Percentiles rank a stretch among this genome's conserved stretches.
Evolutionary conservation across 2,329 filamentous ascomycete species (phyloP).

Genomic region (Periglandula ipomoeae): DNA sequence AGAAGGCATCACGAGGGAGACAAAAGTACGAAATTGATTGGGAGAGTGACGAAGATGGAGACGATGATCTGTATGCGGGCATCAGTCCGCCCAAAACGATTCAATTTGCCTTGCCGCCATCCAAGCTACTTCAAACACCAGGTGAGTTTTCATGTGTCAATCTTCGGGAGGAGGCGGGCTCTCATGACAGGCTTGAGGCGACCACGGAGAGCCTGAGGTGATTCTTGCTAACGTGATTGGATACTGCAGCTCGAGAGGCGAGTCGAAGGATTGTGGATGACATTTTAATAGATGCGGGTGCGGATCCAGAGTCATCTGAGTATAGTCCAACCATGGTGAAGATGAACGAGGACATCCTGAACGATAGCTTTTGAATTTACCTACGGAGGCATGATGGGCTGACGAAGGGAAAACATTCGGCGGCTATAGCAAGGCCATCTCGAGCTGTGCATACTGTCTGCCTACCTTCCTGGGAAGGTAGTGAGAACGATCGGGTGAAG

Average conservation of each 20-base stretch:
- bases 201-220: background rate
- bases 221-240: background rate
- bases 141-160: slow-evolving; percentile 36
- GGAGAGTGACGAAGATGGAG: slow-evolving; percentile 66
- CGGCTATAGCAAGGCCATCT: too few species aligned
- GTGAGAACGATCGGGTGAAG: too few species aligned
- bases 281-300: slow-evolving; percentile 66
- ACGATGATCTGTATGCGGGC: slow-evolving; percentile 53
- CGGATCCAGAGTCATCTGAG: slow-evolving; percentile 43
- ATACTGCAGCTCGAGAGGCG: slow-evolving; percentile 58
- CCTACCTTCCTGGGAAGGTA: too few species aligned
- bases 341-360: slow-evolving; percentile 51
- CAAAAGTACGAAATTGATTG: slow-evolving; percentile 54
- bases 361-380: slow-evolving; percentile 48
- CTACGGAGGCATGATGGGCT: background rate
- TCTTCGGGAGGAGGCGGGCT: background rate
- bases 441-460: too few species aligned
- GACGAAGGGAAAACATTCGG: background rate
- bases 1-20: slow-evolving; percentile 13
- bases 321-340: slow-evolving; percentile 58
- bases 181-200: too few species aligned
- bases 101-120: slow-evolving; percentile 71
- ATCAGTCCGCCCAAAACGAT: slow-evolving; percentile 93
- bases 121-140: slow-evolving; percentile 70
- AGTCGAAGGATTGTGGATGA: slow-evolving; percentile 76